Evolutionary conservation across 2,329 filamentous ascomycete genomes (phyloP), one percentile per base, ranked within the genome.

Genomic region (Fusarium acutatum): DNA sequence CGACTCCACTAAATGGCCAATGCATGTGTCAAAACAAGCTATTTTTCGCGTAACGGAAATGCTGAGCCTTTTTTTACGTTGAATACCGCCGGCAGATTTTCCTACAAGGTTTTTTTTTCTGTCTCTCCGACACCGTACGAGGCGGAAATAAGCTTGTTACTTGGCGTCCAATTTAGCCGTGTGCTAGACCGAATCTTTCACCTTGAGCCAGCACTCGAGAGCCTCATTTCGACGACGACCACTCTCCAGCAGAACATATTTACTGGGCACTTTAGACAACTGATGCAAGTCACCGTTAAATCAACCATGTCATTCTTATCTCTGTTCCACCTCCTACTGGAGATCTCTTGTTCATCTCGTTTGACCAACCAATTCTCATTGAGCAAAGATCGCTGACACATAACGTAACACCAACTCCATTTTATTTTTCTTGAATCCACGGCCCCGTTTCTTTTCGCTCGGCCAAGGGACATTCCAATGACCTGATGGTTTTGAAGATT

Each of bases 11-110:
- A 54, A 53, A 52, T 11, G 18, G 7, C 32, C 44, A 64, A 60
- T 73, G 34, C 30, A 60, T 73, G 71, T 73, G 71, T 73, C 71
- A 73, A 73, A 59, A 61, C 57, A 68, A 58, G 54, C 41, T 61
- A 74, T 56, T 58, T 74, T 56, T 73, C 64, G 64, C 71, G 71
- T 73, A 74, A 73, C 72, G 58, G 26, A 74, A 72, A 72, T 50
- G 35, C 22, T 34, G 30, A 41, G 44, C 35, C 34, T 44, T 35
- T 56, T 7, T 32, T 46, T 20, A 26, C 26, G 18, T 38, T 40
- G 20, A 54, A 43, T 60, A 41, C 49, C 61, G 50, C 32, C 49
- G 53, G 38, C 35, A 59, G 41, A 38, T 47, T 35, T 44, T 22
- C 17, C 28, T 15, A 20, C 37, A 15, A 41, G 40, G 28, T 56